Evolutionary conservation across 2,329 filamentous ascomycete genomes (phyloP), one percentile per base, ranked within the genome.

Genomic region (Sporothrix curviconia): DNA sequence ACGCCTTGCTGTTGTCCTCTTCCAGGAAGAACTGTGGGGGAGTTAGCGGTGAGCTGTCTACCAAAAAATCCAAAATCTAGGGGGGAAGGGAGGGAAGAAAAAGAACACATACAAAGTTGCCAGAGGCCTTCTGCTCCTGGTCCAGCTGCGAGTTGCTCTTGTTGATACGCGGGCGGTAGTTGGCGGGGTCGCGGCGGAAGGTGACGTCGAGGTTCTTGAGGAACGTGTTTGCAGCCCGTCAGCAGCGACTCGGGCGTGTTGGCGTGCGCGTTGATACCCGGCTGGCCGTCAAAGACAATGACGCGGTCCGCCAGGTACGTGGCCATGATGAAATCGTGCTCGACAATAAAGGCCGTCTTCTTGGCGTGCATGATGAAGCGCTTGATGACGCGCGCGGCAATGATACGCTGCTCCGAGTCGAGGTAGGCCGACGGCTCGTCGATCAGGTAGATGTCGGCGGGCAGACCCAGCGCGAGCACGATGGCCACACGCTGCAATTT

Each of bases 301-400:
- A 99, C 94, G 65, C 94, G 89, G 70, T 99, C 95, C 46, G 94
- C 83, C 54, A 84, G 78, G 65, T 77, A 77, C 3, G 74, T 73
- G 32, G 71, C 71, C 87, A 90, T 90, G 75, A 97, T 96, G 79
- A 99, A 97, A 82, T 99, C 94, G 87, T 99, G 94, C 85, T 99
- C 94, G 71, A 99, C 92, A 65, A 99, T 85, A 73, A 99, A 99
- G 52, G 94, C 94, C 0, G 94, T 99, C 84, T 97, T 97, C 85
- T 97, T 97, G 67, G 91, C 86, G 79, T 99, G 92, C 94, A 99
- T 99, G 75, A 99, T 99, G 82, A 95, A 99, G 65, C 94, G 88
- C 82, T 99, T 99, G 78, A 99, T 99, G 71, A 99, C 95, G 70
- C 92, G 88, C 46, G 92, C 88, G 61, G 92, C 92, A 67, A 99